Base-by-base conservation (phyloP, 2,329 filamentous ascomycete species). In the Fusarium kyushuense region DNA sequence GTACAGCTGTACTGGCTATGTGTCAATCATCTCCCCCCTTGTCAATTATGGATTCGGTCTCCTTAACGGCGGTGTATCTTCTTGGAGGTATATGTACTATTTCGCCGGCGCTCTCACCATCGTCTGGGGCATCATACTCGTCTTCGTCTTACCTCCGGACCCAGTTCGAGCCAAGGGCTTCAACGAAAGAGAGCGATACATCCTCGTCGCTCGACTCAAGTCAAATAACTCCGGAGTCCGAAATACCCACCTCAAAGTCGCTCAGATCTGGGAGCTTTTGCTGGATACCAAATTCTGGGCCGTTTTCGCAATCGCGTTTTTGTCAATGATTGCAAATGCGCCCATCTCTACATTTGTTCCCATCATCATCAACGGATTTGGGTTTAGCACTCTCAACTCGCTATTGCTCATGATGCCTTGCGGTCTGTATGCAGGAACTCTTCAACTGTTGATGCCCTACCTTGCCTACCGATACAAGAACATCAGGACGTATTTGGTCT, bases 41-140 rank as follows among this genome's bases (percentile, higher is more conserved):
- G 78, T 84, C 66, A 83, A 83, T 73, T 85, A 84, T 59, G 83
- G 79, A 6, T 71, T 85, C 5, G 83, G 83, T 1, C 79, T 80
- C 11, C 78, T 84, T 57, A 74, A 77, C 21, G 79, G 79, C 17
- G 69, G 74, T 2, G 65, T 79, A 9, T 76, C 76, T 3, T 76
- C 79, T 2, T 73, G 71, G 71, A 51, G 36, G 42, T 72, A 72
- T 17, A 73, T 73, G 71, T 73, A 72, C 30, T 71, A 69, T 33
- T 67, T 72, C 23, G 33, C 69, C 3, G 81, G 80, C 12, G 65
- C 72, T 3, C 59, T 83, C 13, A 83, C 81, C 1, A 75, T 83
- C 6, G 33, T 77, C 8, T 82, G 80, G 80, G 79, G 77, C 0
- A 62, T 80, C 10, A 54, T 78, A 1, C 74, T 83, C 14, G 69